Percentiles rank a stretch among this genome's conserved stretches.
Evolutionary conservation across 2,329 filamentous ascomycete species (phyloP).

Genomic region (Ophiostoma montium): DNA sequence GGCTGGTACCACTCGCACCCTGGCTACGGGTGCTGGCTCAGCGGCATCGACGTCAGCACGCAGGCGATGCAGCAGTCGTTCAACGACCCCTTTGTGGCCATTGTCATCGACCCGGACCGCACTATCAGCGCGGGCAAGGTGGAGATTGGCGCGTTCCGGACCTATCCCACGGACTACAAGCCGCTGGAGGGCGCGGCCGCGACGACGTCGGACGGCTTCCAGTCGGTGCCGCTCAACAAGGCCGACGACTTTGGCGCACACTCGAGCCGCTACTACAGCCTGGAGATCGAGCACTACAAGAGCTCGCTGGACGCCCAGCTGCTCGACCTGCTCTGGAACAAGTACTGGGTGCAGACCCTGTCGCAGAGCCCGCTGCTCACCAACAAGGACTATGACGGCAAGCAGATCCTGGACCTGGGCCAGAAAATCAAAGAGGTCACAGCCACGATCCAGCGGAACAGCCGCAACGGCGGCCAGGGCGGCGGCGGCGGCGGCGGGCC

Average conservation of each 20-base stretch:
- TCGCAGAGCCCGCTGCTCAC: slow-evolving; percentile 81
- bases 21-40: slow-evolving; percentile 96
- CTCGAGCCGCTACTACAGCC: slow-evolving; percentile 74
- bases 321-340: slow-evolving; percentile 88
- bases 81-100: slow-evolving; percentile 82
- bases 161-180: slow-evolving; percentile 65
- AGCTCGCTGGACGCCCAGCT: slow-evolving; percentile 78
- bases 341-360: slow-evolving; percentile 96
- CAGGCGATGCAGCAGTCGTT: slow-evolving; percentile 74
- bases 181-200: slow-evolving; percentile 18
- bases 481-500: slow-evolving; percentile 18
- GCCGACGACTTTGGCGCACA: slow-evolving; percentile 94
- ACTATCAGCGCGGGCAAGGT: slow-evolving; percentile 92
- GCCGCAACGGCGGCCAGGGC: slow-evolving; percentile 15
- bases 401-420: slow-evolving; percentile 79
- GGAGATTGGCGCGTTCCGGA: slow-evolving; percentile 93
- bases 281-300: slow-evolving; percentile 91
- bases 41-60: slow-evolving; percentile 86
- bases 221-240: slow-evolving; percentile 80
- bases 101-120: slow-evolving; percentile 91
- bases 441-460: slow-evolving; percentile 20
- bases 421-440: slow-evolving; percentile 63
- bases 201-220: slow-evolving; percentile 42
- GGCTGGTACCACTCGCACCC: slow-evolving; percentile 98
- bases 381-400: slow-evolving; percentile 84